Conservation (phyloP, 208 protist species). For the Strigomonas galati region DNA sequence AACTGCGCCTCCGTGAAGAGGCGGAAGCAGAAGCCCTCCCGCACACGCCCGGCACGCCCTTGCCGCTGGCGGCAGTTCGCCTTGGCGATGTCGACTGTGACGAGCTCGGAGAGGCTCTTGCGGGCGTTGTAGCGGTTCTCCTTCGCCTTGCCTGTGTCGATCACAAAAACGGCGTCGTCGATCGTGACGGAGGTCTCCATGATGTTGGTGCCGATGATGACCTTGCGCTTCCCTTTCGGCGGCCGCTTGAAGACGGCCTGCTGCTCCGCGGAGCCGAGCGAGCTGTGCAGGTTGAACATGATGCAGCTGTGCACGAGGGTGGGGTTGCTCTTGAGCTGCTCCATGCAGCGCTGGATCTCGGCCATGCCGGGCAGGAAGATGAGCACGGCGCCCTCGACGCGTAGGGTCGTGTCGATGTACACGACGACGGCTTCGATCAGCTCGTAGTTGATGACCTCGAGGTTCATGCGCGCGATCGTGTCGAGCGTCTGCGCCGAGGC, state of each 20-base stretch:
- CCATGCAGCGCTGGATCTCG: constrained; percentile 79
- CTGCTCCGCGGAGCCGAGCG: constrained; percentile 90
- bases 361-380: constrained; percentile 91
- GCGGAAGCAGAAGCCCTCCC: constrained; percentile 94
- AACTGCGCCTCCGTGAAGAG: constrained; percentile 91
- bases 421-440: constrained; percentile 89
- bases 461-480: constrained; percentile 80
- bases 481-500: constrained; percentile 58
- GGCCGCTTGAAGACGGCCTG: constrained; percentile 90
- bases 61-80: constrained; percentile 95
- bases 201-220: constrained; percentile 97
- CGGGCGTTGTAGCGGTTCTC: constrained; percentile 91
- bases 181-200: constrained; percentile 98
- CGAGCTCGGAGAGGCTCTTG: constrained; percentile 79
- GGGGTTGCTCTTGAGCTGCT: constrained; percentile 54
- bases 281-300: constrained; percentile 93
- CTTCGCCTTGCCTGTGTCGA: constrained; percentile 96
- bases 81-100: constrained; percentile 91
- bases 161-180: constrained; percentile 96
- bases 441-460: constrained; percentile 94
- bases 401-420: constrained; percentile 89
- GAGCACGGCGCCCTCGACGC: constrained; percentile 89
- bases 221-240: constrained; percentile 89
- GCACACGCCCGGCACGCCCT: constrained; percentile 72
- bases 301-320: constrained; percentile 41